Evolutionary conservation across 2,329 filamentous ascomycete genomes (phyloP), one percentile per base, ranked within the genome.

Genomic region (Meredithiella fracta): DNA sequence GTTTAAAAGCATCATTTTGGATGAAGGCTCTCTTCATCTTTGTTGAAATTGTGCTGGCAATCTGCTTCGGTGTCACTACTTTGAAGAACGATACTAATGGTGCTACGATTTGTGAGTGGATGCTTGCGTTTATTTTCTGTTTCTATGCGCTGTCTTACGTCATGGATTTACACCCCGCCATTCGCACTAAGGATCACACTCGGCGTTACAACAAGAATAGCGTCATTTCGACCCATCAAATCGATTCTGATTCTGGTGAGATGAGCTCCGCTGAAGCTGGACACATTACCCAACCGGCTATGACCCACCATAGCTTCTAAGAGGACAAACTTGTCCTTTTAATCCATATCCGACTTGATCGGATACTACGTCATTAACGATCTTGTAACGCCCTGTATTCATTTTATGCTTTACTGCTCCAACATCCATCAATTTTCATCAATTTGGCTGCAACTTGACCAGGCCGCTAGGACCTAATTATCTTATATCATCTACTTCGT

Each of bases 121-220:
- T 79, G 59, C 80, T 96, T 61, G 79, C 88, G 31, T 81, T 94
- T 64, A 74, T 95, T 65, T 96, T 90, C 70, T 86, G 85, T 54
- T 84, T 90, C 65, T 97, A 95, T 70, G 75, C 94, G 59, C 77
- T 91, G 60, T 88, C 84, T 59, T 97, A 94, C 72, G 77, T 84
- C 64, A 75, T 96, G 65, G 91, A 98, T 69, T 79, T 98, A 52
- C 75, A 86, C 60, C 92, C 92, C 0, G 86, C 87, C 9, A 73
- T 85, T 1, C 73, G 77, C 60, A 85, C 80, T 9, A 79, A 76
- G 60, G 50, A 52, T 38, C 50, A n/a, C 9, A 22, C 29, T 14
- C 50, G 31, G 3, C 50, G 50, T 22, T 40, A 52, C 15, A 9
- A 37, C 14, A 52, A 52, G 29, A 37, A 22, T 22, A 52, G n/a